These are phyloP conservation scores for Candida khao-thaluensis DNA, from an alignment of 805 yeast species.

Conservation along the genomic window DNA sequence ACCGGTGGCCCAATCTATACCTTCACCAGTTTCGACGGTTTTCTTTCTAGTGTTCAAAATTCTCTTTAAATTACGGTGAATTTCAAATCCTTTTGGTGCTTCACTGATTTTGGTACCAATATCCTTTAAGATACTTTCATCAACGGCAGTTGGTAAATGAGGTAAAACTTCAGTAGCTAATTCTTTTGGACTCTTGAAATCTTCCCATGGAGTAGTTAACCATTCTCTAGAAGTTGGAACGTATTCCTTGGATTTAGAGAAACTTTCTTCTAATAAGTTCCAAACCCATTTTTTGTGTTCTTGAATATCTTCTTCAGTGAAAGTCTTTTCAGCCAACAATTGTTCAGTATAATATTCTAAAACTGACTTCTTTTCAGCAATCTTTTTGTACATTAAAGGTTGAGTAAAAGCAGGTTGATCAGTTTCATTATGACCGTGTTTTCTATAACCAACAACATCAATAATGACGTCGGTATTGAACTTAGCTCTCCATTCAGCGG, in stretches of 20 bases:
- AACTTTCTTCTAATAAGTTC: conserved; percentile 88
- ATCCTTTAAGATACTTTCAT: conserved; percentile 64
- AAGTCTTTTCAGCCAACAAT: conserved; percentile 81
- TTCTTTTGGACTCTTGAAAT: conserved; percentile 95
- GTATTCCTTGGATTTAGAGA: conserved; percentile 84
- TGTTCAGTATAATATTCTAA: conserved; percentile 81
- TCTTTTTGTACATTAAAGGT: conserved; percentile 93
- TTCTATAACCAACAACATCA: conserved; percentile 98
- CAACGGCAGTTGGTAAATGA: conserved; percentile 92
- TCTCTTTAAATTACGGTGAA: conserved; percentile 95
- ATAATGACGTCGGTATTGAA: conserved; percentile 96
- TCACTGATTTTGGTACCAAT: conserved; percentile 78
- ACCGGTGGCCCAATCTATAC: conserved; percentile 99
- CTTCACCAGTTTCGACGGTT: conserved; percentile 83
- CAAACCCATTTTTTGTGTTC: conserved; percentile 99
- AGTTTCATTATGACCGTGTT: conserved; percentile 98
- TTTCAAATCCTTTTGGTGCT: conserved; percentile 84
- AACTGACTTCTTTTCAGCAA: conserved; percentile 85
- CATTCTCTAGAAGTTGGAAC: conserved; percentile 92
- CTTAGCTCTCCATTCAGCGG: conserved; percentile 97
- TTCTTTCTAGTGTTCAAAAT: conserved; percentile 85
- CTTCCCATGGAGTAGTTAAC: conserved; percentile 99
- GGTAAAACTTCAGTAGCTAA: conserved; percentile 94
- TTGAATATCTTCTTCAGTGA: conserved; percentile 83
- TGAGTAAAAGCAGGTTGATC: conserved; percentile 99